Conservation (phyloP, 768 basidiomycete genomes). For the Russula earlei region DNA sequence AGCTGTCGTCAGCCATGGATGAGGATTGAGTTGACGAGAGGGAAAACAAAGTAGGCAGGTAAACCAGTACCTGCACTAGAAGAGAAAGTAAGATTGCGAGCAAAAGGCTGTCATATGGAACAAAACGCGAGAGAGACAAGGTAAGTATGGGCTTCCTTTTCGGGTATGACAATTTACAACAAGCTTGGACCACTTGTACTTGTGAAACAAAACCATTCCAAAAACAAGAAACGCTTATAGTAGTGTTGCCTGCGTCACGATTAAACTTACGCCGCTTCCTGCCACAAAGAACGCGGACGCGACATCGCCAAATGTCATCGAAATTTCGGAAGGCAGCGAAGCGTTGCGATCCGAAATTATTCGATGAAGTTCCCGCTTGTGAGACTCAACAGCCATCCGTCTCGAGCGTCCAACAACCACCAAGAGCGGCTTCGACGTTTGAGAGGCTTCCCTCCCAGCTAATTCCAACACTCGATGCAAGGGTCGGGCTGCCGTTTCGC, state of each 20-base stretch:
- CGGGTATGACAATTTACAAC: neutral
- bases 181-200: too few relatives aligned
- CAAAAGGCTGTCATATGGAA: neutral
- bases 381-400: slow-evolving; percentile 51
- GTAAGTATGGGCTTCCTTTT: neutral
- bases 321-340: slow-evolving; percentile 43
- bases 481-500: slow-evolving; percentile 40
- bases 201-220: too few relatives aligned
- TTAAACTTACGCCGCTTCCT: slow-evolving; percentile 39
- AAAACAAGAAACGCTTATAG: neutral
- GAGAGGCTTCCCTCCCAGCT: slow-evolving; percentile 25
- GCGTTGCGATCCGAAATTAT: slow-evolving; percentile 35
- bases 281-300: slow-evolving; percentile 57
- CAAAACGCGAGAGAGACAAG: too few relatives aligned
- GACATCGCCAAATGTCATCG: slow-evolving; percentile 69
- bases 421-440: slow-evolving; percentile 41
- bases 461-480: slow-evolving; percentile 47
- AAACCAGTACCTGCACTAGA: slow-evolving; percentile 6
- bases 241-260: slow-evolving; percentile 45
- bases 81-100: neutral
- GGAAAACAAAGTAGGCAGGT: neutral
- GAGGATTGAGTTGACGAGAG: neutral
- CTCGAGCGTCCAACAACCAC: slow-evolving; percentile 68
- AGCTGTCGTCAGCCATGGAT: slow-evolving; percentile 4
- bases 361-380: slow-evolving; percentile 47